Percentiles rank a stretch among this genome's conserved stretches.
These are phyloP conservation scores for Lecanicillium sp. DNA, from an alignment of 2,329 filamentous ascomycete genomes.

Conservation along the genomic window DNA sequence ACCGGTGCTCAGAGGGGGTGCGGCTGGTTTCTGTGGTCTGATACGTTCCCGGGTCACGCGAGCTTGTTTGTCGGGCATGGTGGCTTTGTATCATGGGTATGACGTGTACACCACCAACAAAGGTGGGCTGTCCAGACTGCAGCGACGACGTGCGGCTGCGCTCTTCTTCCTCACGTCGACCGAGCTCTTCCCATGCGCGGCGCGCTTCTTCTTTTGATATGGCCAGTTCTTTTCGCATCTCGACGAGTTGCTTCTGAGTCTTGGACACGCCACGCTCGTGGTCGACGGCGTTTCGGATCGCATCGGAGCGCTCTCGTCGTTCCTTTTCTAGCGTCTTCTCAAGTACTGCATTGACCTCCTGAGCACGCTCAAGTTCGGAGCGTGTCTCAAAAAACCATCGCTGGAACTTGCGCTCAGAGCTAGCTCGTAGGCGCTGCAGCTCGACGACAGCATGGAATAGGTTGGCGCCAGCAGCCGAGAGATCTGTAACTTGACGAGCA, in stretches of 20 bases:
- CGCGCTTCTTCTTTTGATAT: slow-evolving; percentile 96
- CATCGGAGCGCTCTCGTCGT: slow-evolving; percentile 61
- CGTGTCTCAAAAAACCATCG: slow-evolving; percentile 97
- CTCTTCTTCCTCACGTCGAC: slow-evolving; percentile 87
- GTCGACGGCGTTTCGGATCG: slow-evolving; percentile 58
- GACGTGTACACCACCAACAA: slow-evolving; percentile 90
- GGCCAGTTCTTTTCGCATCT: slow-evolving; percentile 86
- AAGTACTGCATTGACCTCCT: slow-evolving; percentile 77
- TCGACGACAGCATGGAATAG: slow-evolving; percentile 97
- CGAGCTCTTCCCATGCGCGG: slow-evolving; percentile 94
- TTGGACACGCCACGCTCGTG: slow-evolving; percentile 67
- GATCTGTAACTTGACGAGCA: slow-evolving; percentile 87
- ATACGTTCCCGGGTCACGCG: slow-evolving; percentile 30
- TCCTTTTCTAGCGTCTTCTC: slow-evolving; percentile 71
- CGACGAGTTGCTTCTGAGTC: slow-evolving; percentile 71
- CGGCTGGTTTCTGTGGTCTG: slow-evolving; percentile 20
- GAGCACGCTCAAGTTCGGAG: slow-evolving; percentile 75
- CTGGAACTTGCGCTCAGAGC: slow-evolving; percentile 95
- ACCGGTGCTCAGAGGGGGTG: slow-evolving; percentile 7
- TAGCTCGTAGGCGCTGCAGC: slow-evolving; percentile 84
- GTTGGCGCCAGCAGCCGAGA: slow-evolving; percentile 96
- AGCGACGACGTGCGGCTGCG: slow-evolving; percentile 80
- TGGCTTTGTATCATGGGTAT: slow-evolving; percentile 81
- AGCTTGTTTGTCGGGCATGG: slow-evolving; percentile 47
- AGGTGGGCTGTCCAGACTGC: slow-evolving; percentile 77